Evolutionary conservation across 495 filamentous ascomycete genomes (phyloP), one percentile per base, ranked within the genome.

Genomic region (Lophium mytilinum): DNA sequence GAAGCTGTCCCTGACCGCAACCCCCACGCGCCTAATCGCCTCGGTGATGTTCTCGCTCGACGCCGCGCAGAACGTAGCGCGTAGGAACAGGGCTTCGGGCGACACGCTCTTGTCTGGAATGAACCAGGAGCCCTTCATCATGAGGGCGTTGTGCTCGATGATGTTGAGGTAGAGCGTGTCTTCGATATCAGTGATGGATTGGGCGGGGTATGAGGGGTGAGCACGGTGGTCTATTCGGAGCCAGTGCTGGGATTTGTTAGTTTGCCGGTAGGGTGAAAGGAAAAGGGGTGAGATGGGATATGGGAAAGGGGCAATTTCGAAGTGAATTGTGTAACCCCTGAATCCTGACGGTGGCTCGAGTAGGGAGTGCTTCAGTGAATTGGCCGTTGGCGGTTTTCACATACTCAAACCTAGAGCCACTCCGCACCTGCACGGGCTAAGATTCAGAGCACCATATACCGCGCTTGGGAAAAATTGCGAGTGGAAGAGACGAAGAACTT

Each of bases 91-190:
- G 58, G 78, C 76, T n/a, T 76, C 71, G 53, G 75, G 73, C 14
- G 57, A 67, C 37, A 65, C 63, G 17, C 72, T 69, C 18, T 73
- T 73, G 42, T 83, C 77, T 11, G 89, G 87, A 47, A 78, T 78
- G 80, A 97, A 98, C 90, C 89, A 96, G 59, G 84, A 90, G 4
- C 93, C 93, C 39, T 84, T 80, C 46, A 84, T 87, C 18, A 91
- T 69, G 17, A 98, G 77, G 30, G 90, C 87, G 37, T 85, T 81
- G 53, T 83, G 77, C 4, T 80, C 75, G 40, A 96, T 80, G 50
- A 83, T 79, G 15, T 78, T 74, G 50, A 84, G 64, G 77, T 93
- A 97, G 48, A 98, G 85, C 39, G 86, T 82, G 51, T 94, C 86
- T 70, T 98, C 93, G 33, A 97, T 84, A 11, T 80, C 79, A 17